Base-by-base conservation (phyloP, 2,329 filamentous ascomycete species). In the Exophiala sideris region DNA sequence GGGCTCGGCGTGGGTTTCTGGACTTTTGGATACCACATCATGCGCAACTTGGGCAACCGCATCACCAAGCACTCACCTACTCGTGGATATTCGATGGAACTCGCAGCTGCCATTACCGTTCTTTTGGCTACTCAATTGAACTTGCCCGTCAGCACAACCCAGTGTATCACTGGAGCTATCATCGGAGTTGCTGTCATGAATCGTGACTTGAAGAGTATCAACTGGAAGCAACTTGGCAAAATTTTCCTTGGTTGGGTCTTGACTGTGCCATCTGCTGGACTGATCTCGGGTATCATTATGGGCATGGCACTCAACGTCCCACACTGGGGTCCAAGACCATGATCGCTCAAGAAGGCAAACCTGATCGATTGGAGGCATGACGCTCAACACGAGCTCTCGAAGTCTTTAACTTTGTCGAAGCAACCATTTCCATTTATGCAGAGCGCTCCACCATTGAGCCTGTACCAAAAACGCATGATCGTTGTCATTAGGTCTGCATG, bases 1-100 rank as follows among this genome's bases (percentile, higher is more conserved):
- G 81, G 76, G 32, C 84, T 89, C 65, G 87, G 79, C 42, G 60
- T 84, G 39, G 87, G 87, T 62, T 77, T 90, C 54, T 76, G 84
- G 66, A 89, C 85, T 12, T 89, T 89, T 65, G 87, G 87, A 7
- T 89, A 89, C 76, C 88, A 90, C 76, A 89, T 90, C 72, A 89
- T 89, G 85, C 88, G 87, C 74, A 83, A 87, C 71, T 88, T 90
- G 84, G 87, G 87, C 48, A 91, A 90, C 78, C 86, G 87, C 71
- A 83, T 88, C 68, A 88, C 86, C 54, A 86, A 86, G 69, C 84
- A 87, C 68, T 80, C 78, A 1, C 79, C 79, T 3, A 75, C 71
- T 59, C 67, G 78, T 65, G 78, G 75, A 45, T 87, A 75, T 64
- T 88, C 85, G 47, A 90, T 90, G 86, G 87, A 91, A 68, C 81